These are phyloP conservation scores for Phalaenopsis aphrodite DNA, from an alignment of 106 monocot species.

Conservation along the genomic window DNA sequence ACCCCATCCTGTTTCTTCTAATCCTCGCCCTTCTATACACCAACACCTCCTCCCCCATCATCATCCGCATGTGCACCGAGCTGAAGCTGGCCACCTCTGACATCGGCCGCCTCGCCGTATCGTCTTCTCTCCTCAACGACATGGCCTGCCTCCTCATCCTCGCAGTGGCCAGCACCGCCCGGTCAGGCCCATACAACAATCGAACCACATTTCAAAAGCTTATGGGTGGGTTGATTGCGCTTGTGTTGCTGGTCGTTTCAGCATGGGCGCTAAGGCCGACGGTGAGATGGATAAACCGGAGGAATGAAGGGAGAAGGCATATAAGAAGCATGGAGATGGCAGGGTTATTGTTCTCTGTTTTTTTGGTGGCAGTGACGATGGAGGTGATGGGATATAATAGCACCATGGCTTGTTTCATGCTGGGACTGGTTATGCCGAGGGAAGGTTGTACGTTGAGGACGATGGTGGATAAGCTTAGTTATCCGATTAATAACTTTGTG, in stretches of 20 bases:
- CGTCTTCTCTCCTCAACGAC: constrained; percentile 37
- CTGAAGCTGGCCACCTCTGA: constrained; percentile 18
- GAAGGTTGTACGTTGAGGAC: constrained; percentile 49
- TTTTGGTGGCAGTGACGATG: constrained; percentile 17
- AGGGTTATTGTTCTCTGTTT: constrained; percentile 10
- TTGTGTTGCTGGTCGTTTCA: constrained; percentile 6
- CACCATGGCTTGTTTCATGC: constrained; percentile 37
- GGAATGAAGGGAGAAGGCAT: constrained; percentile 19
- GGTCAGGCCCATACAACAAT: background rate
- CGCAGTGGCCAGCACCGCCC: background rate
- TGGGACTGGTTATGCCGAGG: constrained; percentile 48
- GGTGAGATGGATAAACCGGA: constrained; percentile 24
- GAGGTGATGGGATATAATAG: constrained; percentile 36
- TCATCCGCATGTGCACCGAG: constrained; percentile 14
- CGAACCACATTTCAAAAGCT: background rate
- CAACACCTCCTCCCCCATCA: constrained; percentile 14
- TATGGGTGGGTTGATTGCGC: background rate
- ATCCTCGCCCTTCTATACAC: constrained; percentile 13
- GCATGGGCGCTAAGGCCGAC: constrained; percentile 24
- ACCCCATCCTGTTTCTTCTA: constrained; percentile 7
- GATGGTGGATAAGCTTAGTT: constrained; percentile 28
- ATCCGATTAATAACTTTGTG: constrained; percentile 32
- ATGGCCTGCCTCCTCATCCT: constrained; percentile 19
- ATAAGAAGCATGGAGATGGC: constrained; percentile 6
- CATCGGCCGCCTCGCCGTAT: constrained; percentile 40